phyloP scores from a whole-genome alignment of 768 basidiomycete species.

The Suillus clintonianus region DNA sequence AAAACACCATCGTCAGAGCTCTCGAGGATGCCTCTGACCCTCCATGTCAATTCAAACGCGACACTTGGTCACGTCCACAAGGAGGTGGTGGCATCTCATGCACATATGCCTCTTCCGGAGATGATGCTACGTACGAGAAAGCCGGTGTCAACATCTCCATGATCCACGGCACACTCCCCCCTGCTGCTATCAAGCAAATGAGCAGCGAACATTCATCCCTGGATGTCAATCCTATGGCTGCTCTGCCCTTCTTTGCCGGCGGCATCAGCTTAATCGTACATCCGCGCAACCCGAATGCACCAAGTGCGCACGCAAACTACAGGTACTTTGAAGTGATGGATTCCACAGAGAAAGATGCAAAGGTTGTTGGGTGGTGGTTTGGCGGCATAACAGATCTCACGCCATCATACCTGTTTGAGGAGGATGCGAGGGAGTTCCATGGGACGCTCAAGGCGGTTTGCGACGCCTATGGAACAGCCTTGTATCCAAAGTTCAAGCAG shows the following conservation, averaged over 20 bases:
- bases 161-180: slow-evolving; percentile 18
- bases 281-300: slow-evolving; percentile 22
- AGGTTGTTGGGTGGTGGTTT: slow-evolving; percentile 28
- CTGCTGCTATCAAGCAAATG: slow-evolving; percentile 23
- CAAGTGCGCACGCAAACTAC: slow-evolving; percentile 24
- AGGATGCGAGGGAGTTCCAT: slow-evolving; percentile 52
- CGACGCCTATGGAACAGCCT: slow-evolving; percentile 40
- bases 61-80: slow-evolving; percentile 15
- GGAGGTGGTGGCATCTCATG: slow-evolving; percentile 21
- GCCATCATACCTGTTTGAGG: slow-evolving; percentile 48
- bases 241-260: slow-evolving; percentile 15
- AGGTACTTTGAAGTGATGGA: slow-evolving; percentile 28
- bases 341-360: slow-evolving; percentile 5
- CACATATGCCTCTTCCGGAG: slow-evolving; percentile 11
- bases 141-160: slow-evolving; percentile 20
- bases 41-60: slow-evolving; percentile 15
- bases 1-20: slow-evolving; percentile 20
- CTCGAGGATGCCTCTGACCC: slow-evolving; percentile 17
- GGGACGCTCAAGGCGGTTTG: slow-evolving; percentile 42
- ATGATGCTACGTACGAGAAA: slow-evolving; percentile 22
- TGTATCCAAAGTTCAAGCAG: slow-evolving; percentile 49
- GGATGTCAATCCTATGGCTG: slow-evolving; percentile 9
- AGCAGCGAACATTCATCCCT: slow-evolving; percentile 20
- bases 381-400: slow-evolving; percentile 43
- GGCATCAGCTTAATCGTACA: slow-evolving; percentile 26